Base-by-base conservation (phyloP, 2,329 filamentous ascomycete genomes). In the Fusarium incarnatum region DNA sequence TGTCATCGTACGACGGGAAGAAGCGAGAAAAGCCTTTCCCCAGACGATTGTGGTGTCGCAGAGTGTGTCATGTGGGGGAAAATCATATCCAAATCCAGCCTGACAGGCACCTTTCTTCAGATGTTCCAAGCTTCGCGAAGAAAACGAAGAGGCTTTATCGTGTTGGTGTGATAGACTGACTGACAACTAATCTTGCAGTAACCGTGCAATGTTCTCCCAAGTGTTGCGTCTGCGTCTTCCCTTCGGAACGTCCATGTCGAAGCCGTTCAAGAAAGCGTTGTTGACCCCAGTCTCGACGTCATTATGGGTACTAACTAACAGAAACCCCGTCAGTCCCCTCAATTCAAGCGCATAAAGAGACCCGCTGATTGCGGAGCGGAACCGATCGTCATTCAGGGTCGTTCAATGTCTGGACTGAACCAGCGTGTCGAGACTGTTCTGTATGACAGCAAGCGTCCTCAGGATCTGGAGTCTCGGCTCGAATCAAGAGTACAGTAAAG, bases 1-100 rank as follows among this genome's bases (percentile, higher is more conserved):
- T 54, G 54, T 49, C 60, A 75, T 75, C 73, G 73, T 75, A 75
- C 73, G 73, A 75, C 73, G 64, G 64, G 57, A 65, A 70, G 54
- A 60, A 60, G 60, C 56, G 64, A 70, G 64, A 62, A 28, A 53
- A 41, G 32, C 44, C 44, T 57, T 63, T 64, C 68, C 57, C 72
- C 68, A 64, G 68, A 60, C 34, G 52, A 64, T 57, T 54, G 53
- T 63, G 53, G 65, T 65, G 64, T 64, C 48, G 67, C 32, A 42
- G 52, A 59, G 55, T 57, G 66, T 63, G 70, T 75, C 73, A 75
- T 68, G 72, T 72, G 73, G 73, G 64, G 70, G 70, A 27, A 55
- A 61, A 61, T 63, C 66, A 48, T 59, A 40, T 37, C 58, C 63
- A 23, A 49, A 67, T 55, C 53, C 27, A 72, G 56, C 37, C 32